These are phyloP conservation scores for Capsicum pubescens DNA, from an alignment of 257 asterid genomes.

Conservation along the genomic window DNA sequence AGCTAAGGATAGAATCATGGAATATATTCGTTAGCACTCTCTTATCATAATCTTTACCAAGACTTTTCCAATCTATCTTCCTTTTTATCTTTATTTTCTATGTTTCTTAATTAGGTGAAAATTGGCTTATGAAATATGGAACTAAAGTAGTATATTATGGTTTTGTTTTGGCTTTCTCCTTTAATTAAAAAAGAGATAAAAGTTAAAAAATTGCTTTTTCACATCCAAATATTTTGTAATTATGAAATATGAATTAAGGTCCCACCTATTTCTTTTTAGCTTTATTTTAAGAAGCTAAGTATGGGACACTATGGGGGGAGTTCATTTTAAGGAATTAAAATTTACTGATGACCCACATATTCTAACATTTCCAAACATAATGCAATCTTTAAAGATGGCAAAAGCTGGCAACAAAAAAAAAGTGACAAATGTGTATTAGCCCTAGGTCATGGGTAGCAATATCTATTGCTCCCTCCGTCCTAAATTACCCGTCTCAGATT, in stretches of 20 bases:
- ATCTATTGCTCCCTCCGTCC: neutral
- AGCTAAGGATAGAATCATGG: slow-evolving; percentile 27
- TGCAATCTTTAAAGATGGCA: slow-evolving; percentile 40
- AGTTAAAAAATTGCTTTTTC: slow-evolving; percentile 19
- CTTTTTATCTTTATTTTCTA: neutral
- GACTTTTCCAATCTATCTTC: neutral
- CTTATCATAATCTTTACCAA: slow-evolving; percentile 28
- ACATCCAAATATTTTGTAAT: slow-evolving; percentile 12
- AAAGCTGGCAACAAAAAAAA: slow-evolving; percentile 40
- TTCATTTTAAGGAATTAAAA: neutral
- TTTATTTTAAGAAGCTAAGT: slow-evolving; percentile 15
- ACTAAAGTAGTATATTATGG: neutral
- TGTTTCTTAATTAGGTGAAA: neutral
- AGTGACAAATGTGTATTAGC: slow-evolving; percentile 28
- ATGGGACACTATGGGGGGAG: slow-evolving; percentile 5
- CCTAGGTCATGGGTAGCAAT: slow-evolving; percentile 20
- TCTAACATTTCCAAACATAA: slow-evolving; percentile 35
- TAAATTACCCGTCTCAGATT: too few species aligned
- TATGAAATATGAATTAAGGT: slow-evolving; percentile 27
- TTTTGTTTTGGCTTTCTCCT: neutral
- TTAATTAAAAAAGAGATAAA: slow-evolving; percentile 13
- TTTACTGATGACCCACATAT: slow-evolving; percentile 24
- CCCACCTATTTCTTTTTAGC: slow-evolving; percentile 28
- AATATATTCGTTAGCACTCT: slow-evolving; percentile 28
- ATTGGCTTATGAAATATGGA: neutral